phyloP scores from a whole-genome alignment of 768 basidiomycete genomes.

The Leccinum disarticulatum region DNA sequence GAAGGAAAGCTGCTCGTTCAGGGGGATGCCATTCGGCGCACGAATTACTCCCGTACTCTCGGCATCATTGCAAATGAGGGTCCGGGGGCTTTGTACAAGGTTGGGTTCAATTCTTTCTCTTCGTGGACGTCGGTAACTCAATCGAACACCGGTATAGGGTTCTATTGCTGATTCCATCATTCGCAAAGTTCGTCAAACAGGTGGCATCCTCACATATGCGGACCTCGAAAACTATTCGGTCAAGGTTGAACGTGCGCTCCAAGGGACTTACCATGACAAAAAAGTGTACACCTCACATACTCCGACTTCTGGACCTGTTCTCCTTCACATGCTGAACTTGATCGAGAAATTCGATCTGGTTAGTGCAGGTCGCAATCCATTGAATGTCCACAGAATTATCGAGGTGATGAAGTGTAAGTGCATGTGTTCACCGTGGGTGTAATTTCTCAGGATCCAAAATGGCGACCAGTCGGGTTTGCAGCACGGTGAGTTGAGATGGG shows the following conservation, averaged over 20 bases:
- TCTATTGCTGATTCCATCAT: slow-evolving; percentile 80
- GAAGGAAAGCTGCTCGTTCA: slow-evolving; percentile 71
- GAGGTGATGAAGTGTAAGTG: slow-evolving; percentile 83
- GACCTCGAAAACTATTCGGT: slow-evolving; percentile 75
- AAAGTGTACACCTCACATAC: slow-evolving; percentile 84
- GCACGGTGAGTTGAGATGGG: slow-evolving; percentile 43
- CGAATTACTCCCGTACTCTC: slow-evolving; percentile 78
- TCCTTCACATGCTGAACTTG: slow-evolving; percentile 90
- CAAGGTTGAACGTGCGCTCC: slow-evolving; percentile 67
- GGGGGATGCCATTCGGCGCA: slow-evolving; percentile 72
- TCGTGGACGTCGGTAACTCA: slow-evolving; percentile 8
- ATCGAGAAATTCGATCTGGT: slow-evolving; percentile 70
- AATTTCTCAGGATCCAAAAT: slow-evolving; percentile 5
- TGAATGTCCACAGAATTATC: slow-evolving; percentile 77
- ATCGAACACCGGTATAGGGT: slow-evolving; percentile 47
- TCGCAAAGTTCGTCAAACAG: slow-evolving; percentile 63
- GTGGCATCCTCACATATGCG: slow-evolving; percentile 75
- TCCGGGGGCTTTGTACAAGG: slow-evolving; percentile 79
- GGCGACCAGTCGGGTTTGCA: slow-evolving; percentile 57
- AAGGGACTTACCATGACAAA: slow-evolving; percentile 73
- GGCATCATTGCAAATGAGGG: slow-evolving; percentile 72
- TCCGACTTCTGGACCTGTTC: slow-evolving; percentile 87
- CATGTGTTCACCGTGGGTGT: slow-evolving; percentile 16
- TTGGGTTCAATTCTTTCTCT: slow-evolving; percentile 28
- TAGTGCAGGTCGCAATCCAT: slow-evolving; percentile 49